These are phyloP conservation scores for Zygosaccharomyces bailii DNA, from an alignment of 805 yeast genomes.

Conservation along the genomic window DNA sequence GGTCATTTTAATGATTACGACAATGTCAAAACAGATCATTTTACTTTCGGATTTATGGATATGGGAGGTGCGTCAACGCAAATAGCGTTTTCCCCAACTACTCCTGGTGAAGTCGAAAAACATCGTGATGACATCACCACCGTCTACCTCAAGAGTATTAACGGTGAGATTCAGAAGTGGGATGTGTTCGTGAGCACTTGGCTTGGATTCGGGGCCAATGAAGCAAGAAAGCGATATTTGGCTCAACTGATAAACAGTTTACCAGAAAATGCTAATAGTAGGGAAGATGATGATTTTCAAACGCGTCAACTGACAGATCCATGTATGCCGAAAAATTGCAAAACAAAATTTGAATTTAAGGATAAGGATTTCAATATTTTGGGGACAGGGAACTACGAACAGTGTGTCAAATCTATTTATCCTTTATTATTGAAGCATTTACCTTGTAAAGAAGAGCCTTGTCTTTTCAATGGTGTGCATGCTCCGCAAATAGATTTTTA, in stretches of 20 bases:
- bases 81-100: constrained; percentile 84
- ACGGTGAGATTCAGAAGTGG: constrained; percentile 75
- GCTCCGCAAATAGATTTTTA: constrained; percentile 83
- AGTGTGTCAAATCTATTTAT: constrained; percentile 66
- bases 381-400: constrained; percentile 78
- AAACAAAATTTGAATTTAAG: constrained; percentile 45
- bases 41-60: constrained; percentile 92
- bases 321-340: constrained; percentile 69
- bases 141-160: constrained; percentile 60
- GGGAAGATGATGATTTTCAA: constrained; percentile 44
- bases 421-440: constrained; percentile 74
- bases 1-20: constrained; percentile 56
- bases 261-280: constrained; percentile 46
- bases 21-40: constrained; percentile 36
- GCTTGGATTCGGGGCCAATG: constrained; percentile 97
- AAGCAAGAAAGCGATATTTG: constrained; percentile 75
- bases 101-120: constrained; percentile 51
- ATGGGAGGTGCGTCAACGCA: constrained; percentile 99
- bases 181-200: constrained; percentile 90
- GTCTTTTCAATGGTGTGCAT: constrained; percentile 92
- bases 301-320: constrained; percentile 58
- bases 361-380: constrained; percentile 46
- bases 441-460: constrained; percentile 85
- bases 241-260: constrained; percentile 49
- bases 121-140: constrained; percentile 73